Base-by-base conservation (phyloP, 1,139 yeast species). In the Lodderomyces theae region DNA sequence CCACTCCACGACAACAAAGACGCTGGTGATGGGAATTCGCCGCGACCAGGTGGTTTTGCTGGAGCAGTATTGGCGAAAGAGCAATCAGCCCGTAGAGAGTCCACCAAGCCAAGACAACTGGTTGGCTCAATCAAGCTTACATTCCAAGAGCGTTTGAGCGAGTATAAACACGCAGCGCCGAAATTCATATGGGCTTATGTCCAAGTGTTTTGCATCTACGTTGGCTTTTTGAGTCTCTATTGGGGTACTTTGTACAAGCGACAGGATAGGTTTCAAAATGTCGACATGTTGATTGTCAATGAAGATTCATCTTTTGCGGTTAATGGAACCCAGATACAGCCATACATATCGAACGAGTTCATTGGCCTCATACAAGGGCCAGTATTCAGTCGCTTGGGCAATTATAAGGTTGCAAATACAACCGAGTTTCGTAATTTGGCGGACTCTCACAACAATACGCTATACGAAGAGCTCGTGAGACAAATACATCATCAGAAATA, bases 241-340 rank as follows among this genome's bases (percentile, higher is more conserved):
- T 80, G 86, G 85, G 87, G 84, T 1, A 63, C 83, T 1, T 60
- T 72, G 52, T 80, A 66, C 52, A 47, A 64, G 21, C 60, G 86
- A 39, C 47, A 47, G 2, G 43, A 49, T 5, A 56, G 82, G 19
- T 56, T 60, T 28, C 52, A 51, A 10, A 69, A 77, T 47, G 54
- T 80, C 46, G 59, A 66, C 18, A 60, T 74, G 54, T 57, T 75
- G 40, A 72, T 81, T 25, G 71, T 72, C 18, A 59, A 71, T 40
- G 77, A 73, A 45, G 82, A 79, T 46, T 52, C 54, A 13, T 37
- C 51, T 1, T 53, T 57, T 17, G 43, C 48, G 12, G 32, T 45
- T 15, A 51, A 55, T 35, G 65, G 60, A 42, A 25, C 59, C 16
- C 37, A 45, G 2, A 42, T 55, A 1, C 44, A 47, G 2, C 70